Evolutionary conservation across 192 early-diverging fungal genomes (phyloP), one percentile per base, ranked within the genome.

Genomic region (Obelidium mucronatum): DNA sequence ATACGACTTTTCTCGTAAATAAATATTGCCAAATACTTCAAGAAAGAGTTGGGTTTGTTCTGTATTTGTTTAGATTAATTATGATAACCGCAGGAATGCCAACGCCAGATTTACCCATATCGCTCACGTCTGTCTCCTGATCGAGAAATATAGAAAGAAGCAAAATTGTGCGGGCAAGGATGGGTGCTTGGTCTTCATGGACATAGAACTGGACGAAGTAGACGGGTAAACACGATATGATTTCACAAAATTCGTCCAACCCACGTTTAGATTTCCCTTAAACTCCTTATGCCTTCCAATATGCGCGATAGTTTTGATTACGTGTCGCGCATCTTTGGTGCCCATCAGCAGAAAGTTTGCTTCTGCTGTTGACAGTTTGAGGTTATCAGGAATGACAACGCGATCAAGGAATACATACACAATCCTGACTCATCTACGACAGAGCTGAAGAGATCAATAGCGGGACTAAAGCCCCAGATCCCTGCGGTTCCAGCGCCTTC

Each of bases 21-120:
- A 73, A 1, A 82, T 52, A 77, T 90, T 88, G 2, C 86, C 86
- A 71, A 85, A 90, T 5, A 86, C 48, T 70, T 90, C 89, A 6
- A 90, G 69, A 52, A 87, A 86, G 3, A 83, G 33, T 39, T 89
- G 77, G 11, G 76, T 37, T 39, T 83, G 80, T 30, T 88, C 87
- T 73, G 67, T 26, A 28, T 17, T 17, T 28, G 40, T 64, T 44
- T 6, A n/a, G n/a, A n/a, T n/a, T n/a, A 71, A 15, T n/a, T n/a
- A n/a, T n/a, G n/a, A n/a, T n/a, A n/a, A n/a, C n/a, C n/a, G n/a
- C n/a, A n/a, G n/a, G n/a, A n/a, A n/a, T n/a, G n/a, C n/a, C n/a
- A n/a, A n/a, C n/a, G n/a, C n/a, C n/a, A n/a, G n/a, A 54, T 39
- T 55, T 67, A 81, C 78, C 75, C 76, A 72, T 69, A 11, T 81